Percentiles rank a stretch among this genome's conserved stretches.
These are phyloP conservation scores for Marasmius sp. DNA, from an alignment of 1,284 basidiomycete species.

Conservation along the genomic window DNA sequence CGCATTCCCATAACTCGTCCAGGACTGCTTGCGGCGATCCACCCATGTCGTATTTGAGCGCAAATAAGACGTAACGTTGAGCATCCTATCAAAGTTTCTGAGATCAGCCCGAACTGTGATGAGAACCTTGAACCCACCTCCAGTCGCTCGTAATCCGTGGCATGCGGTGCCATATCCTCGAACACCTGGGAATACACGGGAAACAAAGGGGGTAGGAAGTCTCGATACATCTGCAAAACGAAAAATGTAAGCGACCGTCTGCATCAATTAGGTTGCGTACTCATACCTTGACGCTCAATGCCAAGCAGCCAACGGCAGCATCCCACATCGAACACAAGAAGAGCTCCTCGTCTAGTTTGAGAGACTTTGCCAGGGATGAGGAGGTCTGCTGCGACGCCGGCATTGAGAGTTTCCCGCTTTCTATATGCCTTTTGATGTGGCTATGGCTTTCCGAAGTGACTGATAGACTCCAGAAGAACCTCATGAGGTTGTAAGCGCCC, in stretches of 20 bases:
- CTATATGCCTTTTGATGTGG: constrained; percentile 11
- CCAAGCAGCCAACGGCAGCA: constrained; percentile 52
- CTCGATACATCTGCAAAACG: constrained; percentile 54
- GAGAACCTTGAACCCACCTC: constrained; percentile 38
- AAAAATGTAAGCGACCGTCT: not conserved
- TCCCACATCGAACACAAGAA: constrained; percentile 48
- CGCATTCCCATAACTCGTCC: constrained; percentile 55
- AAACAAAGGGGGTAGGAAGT: constrained; percentile 52
- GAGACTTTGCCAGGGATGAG: not conserved
- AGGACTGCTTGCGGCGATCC: constrained; percentile 56
- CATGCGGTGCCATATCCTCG: constrained; percentile 44
- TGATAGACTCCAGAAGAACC: constrained; percentile 41
- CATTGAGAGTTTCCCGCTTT: not conserved
- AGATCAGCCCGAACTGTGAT: not conserved
- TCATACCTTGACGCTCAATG: constrained; percentile 56
- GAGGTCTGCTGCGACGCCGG: too few species aligned
- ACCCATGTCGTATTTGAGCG: constrained; percentile 48
- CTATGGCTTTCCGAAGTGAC: constrained; percentile 21
- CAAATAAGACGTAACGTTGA: constrained; percentile 55
- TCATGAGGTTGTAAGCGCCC: constrained; percentile 53
- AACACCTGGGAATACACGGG: constrained; percentile 54
- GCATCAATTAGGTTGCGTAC: not conserved
- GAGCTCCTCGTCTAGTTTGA: constrained; percentile 25
- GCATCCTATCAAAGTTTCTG: constrained; percentile 37
- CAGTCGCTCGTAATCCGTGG: constrained; percentile 41